Base-by-base conservation (phyloP, 139 green algal genomes). In the Spirogloea muscicola region DNA sequence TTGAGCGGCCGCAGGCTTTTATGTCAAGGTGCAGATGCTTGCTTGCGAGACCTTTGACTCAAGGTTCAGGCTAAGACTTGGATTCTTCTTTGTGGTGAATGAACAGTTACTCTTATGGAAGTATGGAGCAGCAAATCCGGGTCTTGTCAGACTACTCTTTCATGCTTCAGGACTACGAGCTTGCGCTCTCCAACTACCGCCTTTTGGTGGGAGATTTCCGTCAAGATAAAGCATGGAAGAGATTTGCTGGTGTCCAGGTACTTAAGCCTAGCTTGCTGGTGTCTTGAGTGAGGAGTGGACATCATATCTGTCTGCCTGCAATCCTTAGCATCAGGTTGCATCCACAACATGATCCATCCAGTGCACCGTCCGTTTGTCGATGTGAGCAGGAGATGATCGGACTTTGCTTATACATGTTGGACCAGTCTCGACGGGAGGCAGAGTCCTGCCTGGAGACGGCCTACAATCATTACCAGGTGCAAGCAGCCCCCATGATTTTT, bases 201-300 rank as follows among this genome's bases (percentile, higher is more conserved):
- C 83, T 97, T 66, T 73, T 94, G 37, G 65, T 82, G 5, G 49
- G 65, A 1, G 89, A 93, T 68, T 89, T 81, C 59, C 84, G 84
- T 38, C 37, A 78, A 7, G 89, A 93, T 68, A 85, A 85, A 18
- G 86, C 82, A 2, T 93, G 80, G 79, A 79, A 83, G 42, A 82
- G 88, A 75, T 95, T 95, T 52, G 92, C 91, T 1, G 90, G 85
- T 7, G 84, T 69, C 18, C 89, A 97, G 88, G 90, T 91, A n/a
- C n/a, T n/a, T n/a, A n/a, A n/a, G n/a, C n/a, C n/a, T n/a, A n/a
- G n/a, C n/a, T n/a, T n/a, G n/a, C n/a, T n/a, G n/a, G n/a, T n/a
- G n/a, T n/a, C n/a, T n/a, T n/a, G n/a, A n/a, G n/a, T n/a, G n/a
- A n/a, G n/a, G n/a, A n/a, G n/a, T n/a, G n/a, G n/a, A n/a, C n/a